Conservation (phyloP, 495 filamentous ascomycete genomes). For the Opeltia flavorubescens region DNA sequence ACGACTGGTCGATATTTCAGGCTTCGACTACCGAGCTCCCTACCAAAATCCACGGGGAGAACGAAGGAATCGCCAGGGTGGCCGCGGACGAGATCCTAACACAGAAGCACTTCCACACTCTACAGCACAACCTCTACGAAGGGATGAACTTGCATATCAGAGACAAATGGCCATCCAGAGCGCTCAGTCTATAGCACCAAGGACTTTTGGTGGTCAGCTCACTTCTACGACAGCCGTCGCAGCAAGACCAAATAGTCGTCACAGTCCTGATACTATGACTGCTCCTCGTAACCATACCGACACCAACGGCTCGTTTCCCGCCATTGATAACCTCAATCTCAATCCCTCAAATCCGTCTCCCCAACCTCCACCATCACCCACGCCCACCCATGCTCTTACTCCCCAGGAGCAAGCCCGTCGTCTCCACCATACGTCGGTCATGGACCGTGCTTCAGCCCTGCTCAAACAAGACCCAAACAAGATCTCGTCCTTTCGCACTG, state of each 20-base stretch:
- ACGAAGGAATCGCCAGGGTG: constrained; percentile 36
- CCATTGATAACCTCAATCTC: constrained; percentile 25
- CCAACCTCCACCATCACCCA: constrained; percentile 13
- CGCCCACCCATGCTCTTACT: constrained; percentile 23
- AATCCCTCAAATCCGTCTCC: constrained; percentile 20
- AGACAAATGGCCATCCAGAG: constrained; percentile 83
- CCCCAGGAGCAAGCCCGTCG: constrained; percentile 69
- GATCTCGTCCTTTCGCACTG: constrained; percentile 56
- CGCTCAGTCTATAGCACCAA: constrained; percentile 59
- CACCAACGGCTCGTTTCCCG: constrained; percentile 23
- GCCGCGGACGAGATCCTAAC: constrained; percentile 62
- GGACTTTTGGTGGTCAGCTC: constrained; percentile 73
- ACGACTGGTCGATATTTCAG: constrained; percentile 70
- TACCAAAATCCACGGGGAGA: constrained; percentile 53
- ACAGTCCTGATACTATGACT: constrained; percentile 24
- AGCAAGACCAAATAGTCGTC: constrained; percentile 22
- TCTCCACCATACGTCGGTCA: constrained; percentile 56
- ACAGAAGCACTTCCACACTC: constrained; percentile 63
- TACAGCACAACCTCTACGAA: constrained; percentile 65
- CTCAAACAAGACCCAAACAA: constrained; percentile 61
- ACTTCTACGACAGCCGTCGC: constrained; percentile 40
- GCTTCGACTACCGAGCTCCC: constrained; percentile 62
- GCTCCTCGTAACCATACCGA: constrained; percentile 21
- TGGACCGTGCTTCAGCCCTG: constrained; percentile 70
- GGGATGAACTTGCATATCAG: constrained; percentile 87